Evolutionary conservation across 768 basidiomycete genomes (phyloP).

Genomic region (Tylopilus plumbeoviolaceoides): DNA sequence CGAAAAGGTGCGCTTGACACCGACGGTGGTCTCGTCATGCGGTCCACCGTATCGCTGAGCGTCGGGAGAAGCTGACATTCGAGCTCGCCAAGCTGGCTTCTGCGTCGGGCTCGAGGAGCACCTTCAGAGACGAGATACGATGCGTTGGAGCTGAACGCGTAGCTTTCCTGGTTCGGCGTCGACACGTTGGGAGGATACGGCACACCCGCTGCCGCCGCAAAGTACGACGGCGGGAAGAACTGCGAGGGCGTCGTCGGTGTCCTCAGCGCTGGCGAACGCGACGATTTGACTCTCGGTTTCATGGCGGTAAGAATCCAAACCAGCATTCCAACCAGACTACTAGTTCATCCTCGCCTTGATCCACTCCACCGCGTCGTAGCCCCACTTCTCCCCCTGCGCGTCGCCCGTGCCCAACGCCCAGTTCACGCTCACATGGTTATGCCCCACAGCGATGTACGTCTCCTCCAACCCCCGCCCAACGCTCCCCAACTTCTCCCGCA

Average conservation of each 20-base stretch:
- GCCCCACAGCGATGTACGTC: constrained; percentile 42
- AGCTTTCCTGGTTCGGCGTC: not conserved
- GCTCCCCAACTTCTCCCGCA: constrained; percentile 34
- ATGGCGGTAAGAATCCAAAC: not conserved
- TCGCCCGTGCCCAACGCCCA: constrained; percentile 49
- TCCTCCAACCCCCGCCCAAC: constrained; percentile 18
- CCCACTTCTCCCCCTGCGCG: constrained; percentile 62
- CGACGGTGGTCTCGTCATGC: constrained; percentile 61
- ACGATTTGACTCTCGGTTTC: constrained; percentile 29
- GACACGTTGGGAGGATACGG: constrained; percentile 12
- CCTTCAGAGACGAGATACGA: constrained; percentile 5
- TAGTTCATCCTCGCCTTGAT: constrained; percentile 20
- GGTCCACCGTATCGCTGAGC: constrained; percentile 65
- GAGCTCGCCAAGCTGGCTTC: constrained; percentile 47
- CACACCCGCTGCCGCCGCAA: constrained; percentile 48
- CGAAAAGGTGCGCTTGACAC: constrained; percentile 9
- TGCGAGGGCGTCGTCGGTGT: constrained; percentile 30
- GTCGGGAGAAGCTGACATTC: constrained; percentile 66
- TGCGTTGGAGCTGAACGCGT: constrained; percentile 17
- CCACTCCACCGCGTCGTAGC: constrained; percentile 40
- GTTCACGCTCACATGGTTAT: constrained; percentile 61
- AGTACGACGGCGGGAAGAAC: constrained; percentile 54
- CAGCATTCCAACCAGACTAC: constrained; percentile 5
- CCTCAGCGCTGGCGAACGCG: constrained; percentile 38
- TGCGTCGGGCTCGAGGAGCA: constrained; percentile 21